Conservation (phyloP, 768 basidiomycete species). For the Xerocomus spinulosus region DNA sequence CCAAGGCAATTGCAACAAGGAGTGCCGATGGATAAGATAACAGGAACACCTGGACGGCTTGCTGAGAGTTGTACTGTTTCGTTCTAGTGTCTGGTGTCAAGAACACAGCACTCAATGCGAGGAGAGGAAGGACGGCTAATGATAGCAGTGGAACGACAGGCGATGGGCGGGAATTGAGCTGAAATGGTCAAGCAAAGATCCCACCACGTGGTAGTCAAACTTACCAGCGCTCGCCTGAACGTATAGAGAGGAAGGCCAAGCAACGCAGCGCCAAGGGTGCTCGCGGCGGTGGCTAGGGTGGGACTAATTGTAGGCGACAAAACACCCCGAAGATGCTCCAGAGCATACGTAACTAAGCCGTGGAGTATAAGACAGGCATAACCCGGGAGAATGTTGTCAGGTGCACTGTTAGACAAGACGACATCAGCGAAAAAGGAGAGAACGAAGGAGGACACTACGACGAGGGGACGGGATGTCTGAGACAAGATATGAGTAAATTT, state of each 20-base stretch:
- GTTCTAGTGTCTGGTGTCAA: conserved; percentile 48
- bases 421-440: conserved; percentile 59
- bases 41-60: conserved; percentile 52
- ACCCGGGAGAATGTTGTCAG: conserved; percentile 48
- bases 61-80: conserved; percentile 44
- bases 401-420: conserved; percentile 33
- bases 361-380: conserved; percentile 63
- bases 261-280: conserved; percentile 57
- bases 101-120: conserved; percentile 61
- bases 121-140: conserved; percentile 54
- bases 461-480: conserved; percentile 49
- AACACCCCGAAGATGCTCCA: conserved; percentile 58
- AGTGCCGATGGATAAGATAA: conserved; percentile 55
- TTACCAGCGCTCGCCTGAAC: conserved; percentile 55
- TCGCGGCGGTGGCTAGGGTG: conserved; percentile 51
- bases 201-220: conserved; percentile 17
- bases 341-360: conserved; percentile 52
- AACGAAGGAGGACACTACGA: conserved; percentile 44
- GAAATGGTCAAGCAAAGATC: conserved; percentile 9
- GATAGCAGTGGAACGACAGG: conserved; percentile 54
- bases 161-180: conserved; percentile 49
- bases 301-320: conserved; percentile 56
- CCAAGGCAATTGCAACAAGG: conserved; percentile 48
- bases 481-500: background rate
- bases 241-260: conserved; percentile 63